Percentiles rank a stretch among this genome's conserved stretches.
phyloP scores from a whole-genome alignment of 352 stramenopile species.

The Pythium phragmitis region DNA sequence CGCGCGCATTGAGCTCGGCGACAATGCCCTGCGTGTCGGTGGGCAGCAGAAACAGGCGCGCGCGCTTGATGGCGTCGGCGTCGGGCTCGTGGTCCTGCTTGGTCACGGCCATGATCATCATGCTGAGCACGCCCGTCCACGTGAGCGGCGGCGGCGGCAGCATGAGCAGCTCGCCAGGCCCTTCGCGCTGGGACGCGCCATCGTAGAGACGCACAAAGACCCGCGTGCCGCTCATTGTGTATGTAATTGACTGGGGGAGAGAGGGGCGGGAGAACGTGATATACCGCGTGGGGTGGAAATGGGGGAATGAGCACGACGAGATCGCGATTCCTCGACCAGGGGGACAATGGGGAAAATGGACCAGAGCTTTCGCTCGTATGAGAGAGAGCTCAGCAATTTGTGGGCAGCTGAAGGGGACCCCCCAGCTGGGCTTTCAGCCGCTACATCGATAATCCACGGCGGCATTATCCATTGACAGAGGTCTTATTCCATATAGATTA shows the following conservation, averaged over 20 bases:
- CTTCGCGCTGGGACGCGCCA: slow-evolving; percentile 45
- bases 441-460: not conserved
- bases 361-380: not conserved
- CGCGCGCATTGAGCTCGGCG: slow-evolving; percentile 71
- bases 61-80: slow-evolving; percentile 38
- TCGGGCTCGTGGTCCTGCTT: slow-evolving; percentile 48
- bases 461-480: not conserved
- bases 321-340: not conserved
- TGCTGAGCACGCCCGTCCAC: slow-evolving; percentile 56
- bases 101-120: slow-evolving; percentile 61
- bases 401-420: not conserved
- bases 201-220: slow-evolving; percentile 83
- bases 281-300: slow-evolving; percentile 17
- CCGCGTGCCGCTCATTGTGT: slow-evolving; percentile 34
- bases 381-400: not conserved
- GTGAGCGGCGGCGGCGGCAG: slow-evolving; percentile 64
- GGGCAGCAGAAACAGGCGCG: slow-evolving; percentile 64
- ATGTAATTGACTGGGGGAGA: not conserved
- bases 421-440: not conserved
- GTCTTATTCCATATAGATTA: too few relatives aligned
- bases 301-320: slow-evolving; percentile 8
- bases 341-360: not conserved
- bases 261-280: not conserved
- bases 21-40: slow-evolving; percentile 56
- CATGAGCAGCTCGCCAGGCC: slow-evolving; percentile 64